Conservation (phyloP, 148 eudicot genomes). For the Chenopodium quinoa region DNA sequence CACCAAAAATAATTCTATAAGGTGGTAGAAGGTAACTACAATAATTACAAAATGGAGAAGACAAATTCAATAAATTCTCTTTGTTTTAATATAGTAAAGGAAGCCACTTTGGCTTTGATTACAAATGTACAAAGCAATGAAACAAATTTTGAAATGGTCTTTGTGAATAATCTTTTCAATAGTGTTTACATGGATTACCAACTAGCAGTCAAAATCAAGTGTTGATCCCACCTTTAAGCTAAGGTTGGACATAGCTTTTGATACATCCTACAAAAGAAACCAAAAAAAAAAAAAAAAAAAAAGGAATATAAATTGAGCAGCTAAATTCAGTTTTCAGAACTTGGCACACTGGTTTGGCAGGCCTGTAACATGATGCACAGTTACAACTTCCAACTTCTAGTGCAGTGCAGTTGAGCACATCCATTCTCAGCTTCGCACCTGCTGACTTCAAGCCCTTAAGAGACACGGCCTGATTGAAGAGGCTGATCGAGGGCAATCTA, state of each 20-base stretch:
- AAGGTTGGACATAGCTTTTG: background rate
- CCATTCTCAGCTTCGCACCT: conserved; percentile 80
- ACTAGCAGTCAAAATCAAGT: conserved; percentile 18
- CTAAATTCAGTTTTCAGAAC: conserved; percentile 45
- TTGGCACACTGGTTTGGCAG: conserved; percentile 64
- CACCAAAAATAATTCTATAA: background rate
- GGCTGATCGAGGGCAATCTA: conserved; percentile 69
- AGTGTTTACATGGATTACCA: conserved; percentile 3
- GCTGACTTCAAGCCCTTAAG: conserved; percentile 85
- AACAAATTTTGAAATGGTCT: background rate
- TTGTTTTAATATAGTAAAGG: background rate
- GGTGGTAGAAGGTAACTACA: background rate
- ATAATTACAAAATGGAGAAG: background rate
- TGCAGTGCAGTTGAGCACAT: conserved; percentile 62
- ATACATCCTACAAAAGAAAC: background rate
- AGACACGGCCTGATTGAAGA: conserved; percentile 84
- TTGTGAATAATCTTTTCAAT: background rate
- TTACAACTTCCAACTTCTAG: conserved; percentile 56
- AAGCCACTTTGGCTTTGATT: conserved; percentile 8
- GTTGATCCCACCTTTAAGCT: conserved; percentile 12
- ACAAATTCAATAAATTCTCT: background rate
- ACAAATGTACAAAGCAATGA: conserved; percentile 11
- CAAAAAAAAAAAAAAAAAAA: background rate
- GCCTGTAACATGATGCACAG: conserved; percentile 69
- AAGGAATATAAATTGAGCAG: conserved; percentile 13